These are phyloP conservation scores for Urtica urens DNA, from an alignment of 306 rosid species.

Conservation along the genomic window DNA sequence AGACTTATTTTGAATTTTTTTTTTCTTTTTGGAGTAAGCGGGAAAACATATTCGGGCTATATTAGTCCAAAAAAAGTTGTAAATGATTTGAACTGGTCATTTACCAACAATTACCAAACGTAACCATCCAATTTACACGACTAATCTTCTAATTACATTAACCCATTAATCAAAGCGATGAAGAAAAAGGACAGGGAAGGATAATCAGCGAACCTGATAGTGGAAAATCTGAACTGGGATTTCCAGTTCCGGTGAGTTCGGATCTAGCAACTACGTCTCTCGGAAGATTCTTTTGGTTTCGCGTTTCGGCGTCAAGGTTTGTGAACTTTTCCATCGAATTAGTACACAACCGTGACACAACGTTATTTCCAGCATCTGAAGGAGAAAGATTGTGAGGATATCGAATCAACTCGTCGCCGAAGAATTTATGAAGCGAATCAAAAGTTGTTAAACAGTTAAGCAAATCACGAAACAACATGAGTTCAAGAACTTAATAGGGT, in stretches of 20 bases:
- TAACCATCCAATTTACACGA: too few species aligned
- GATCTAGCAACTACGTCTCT: conserved; percentile 43
- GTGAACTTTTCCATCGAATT: conserved; percentile 20
- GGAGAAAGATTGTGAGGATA: conserved; percentile 8
- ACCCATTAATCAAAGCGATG: too few species aligned
- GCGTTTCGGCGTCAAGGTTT: conserved; percentile 15
- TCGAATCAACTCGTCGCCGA: background rate
- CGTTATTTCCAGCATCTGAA: conserved; percentile 32
- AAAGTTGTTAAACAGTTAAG: background rate
- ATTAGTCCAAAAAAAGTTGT: too few species aligned
- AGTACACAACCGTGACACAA: conserved; percentile 14
- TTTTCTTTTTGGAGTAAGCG: too few species aligned
- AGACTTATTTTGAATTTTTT: too few species aligned
- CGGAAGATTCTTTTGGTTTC: conserved; percentile 15
- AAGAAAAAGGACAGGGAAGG: too few species aligned
- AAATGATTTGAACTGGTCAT: too few species aligned
- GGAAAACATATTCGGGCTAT: too few species aligned
- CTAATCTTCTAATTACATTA: too few species aligned
- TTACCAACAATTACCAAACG: too few species aligned
- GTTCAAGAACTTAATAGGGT: too few species aligned
- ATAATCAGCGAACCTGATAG: conserved; percentile 40
- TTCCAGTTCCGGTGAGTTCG: conserved; percentile 45
- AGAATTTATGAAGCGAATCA: background rate
- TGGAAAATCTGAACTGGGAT: conserved; percentile 29
- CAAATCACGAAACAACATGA: too few species aligned